Evolutionary conservation across 129 eudicot genomes (phyloP).

Genomic region (Tagetes erecta): DNA sequence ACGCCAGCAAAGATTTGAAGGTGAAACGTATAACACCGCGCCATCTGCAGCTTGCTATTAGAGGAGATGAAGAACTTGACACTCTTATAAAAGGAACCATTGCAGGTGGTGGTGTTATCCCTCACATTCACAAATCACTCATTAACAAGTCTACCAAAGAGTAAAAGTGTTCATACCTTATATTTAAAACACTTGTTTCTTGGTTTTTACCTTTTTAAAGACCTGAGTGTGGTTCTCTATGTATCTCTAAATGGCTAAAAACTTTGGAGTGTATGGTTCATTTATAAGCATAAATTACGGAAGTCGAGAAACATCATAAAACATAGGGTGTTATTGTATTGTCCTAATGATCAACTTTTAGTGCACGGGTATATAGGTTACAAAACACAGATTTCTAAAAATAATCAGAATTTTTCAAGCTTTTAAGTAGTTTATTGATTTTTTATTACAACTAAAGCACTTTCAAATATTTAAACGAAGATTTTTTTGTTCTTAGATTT

Average conservation of each 20-base stretch:
- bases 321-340: too few relatives aligned
- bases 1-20: constrained; percentile 76
- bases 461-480: too few relatives aligned
- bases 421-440: too few relatives aligned
- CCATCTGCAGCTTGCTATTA: constrained; percentile 76
- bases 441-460: too few relatives aligned
- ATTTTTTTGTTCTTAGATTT: too few relatives aligned
- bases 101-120: constrained; percentile 79
- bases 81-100: constrained; percentile 76
- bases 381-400: too few relatives aligned
- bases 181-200: not conserved
- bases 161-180: constrained; percentile 15
- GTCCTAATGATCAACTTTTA: too few relatives aligned
- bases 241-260: not conserved
- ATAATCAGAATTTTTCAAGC: too few relatives aligned
- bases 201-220: not conserved
- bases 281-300: not conserved
- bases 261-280: constrained; percentile 16
- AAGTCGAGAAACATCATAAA: not conserved
- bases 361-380: too few relatives aligned
- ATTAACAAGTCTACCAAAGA: constrained; percentile 74
- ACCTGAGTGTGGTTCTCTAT: not conserved
- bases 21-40: constrained; percentile 74
- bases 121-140: constrained; percentile 78
- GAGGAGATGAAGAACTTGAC: constrained; percentile 82